Base-by-base conservation (phyloP, 306 rosid species). In the Sicyos baderoa region DNA sequence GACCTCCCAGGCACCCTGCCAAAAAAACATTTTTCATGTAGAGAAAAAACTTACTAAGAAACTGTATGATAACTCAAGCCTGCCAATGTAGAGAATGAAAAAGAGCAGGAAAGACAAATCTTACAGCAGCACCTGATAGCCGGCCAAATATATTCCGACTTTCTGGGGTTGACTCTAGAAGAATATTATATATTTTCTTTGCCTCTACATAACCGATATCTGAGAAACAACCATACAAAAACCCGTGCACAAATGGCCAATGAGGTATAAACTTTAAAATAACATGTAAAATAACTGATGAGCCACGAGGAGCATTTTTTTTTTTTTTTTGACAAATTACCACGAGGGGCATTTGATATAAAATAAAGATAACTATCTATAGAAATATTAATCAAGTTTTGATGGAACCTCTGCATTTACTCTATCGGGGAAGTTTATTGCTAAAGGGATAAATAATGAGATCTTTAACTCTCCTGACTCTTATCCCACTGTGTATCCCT, bases 91-190 rank as follows among this genome's bases (percentile, higher is more conserved):
- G 35, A 71, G 57, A 70, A 12, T 7, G 25, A 57, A 44, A 44
- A 74, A 60, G 54, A 68, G 23, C 66, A 67, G 63, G 76, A 61
- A 22, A 27, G 51, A 57, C 32, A 27, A 60, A 71, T 63, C 95
- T 84, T 77, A 91, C 97, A 77, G 95, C 86, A 80, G 86, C 82
- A 76, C 97, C 97, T 12, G 90, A 82, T 63, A 91, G 80, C 51
- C 95, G 90, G 70, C 97, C 97, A 76, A 91, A 89, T 65, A 91
- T 84, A 72, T 89, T 91, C 78, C 97, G 84, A 74, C 89, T 91
- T 72, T 91, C 96, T 7, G 96, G 80, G 79, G 79, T 80, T 58
- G 90, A 87, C 86, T 84, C 86, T 17, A 86, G 75, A 51, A 87
- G 90, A 82, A 80, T 78, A 68, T 83, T 95, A 75, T 87, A 87